Conservation (phyloP, 495 filamentous ascomycete species). For the Parathielavia appendiculata region DNA sequence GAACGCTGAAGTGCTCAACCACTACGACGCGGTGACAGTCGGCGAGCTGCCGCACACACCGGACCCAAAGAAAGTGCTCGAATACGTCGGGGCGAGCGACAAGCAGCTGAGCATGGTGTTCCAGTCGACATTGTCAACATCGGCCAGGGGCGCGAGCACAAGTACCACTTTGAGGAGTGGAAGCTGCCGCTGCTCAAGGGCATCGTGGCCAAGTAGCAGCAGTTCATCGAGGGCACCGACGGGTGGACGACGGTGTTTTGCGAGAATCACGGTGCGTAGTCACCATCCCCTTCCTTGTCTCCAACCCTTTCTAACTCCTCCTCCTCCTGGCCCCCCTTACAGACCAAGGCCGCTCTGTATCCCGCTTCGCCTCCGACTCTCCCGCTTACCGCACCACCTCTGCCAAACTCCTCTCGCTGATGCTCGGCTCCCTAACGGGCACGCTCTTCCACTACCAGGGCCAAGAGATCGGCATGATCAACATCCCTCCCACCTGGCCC, state of each 20-base stretch:
- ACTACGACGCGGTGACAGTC: slow-evolving; percentile 65
- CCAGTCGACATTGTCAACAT: slow-evolving; percentile 61
- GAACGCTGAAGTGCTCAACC: slow-evolving; percentile 53
- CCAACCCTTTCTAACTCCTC: not conserved
- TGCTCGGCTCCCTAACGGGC: slow-evolving; percentile 51
- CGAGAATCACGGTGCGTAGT: slow-evolving; percentile 59
- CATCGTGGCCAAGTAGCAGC: slow-evolving; percentile 60
- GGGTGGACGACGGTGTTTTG: slow-evolving; percentile 69
- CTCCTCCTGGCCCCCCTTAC: not conserved
- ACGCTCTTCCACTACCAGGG: slow-evolving; percentile 74
- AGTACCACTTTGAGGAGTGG: slow-evolving; percentile 35
- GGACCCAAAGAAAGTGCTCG: slow-evolving; percentile 53
- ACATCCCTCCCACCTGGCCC: slow-evolving; percentile 58
- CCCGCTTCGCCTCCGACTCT: slow-evolving; percentile 49
- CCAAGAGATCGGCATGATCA: slow-evolving; percentile 72
- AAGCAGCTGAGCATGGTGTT: slow-evolving; percentile 72
- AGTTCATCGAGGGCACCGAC: slow-evolving; percentile 60
- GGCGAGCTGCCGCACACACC: slow-evolving; percentile 66
- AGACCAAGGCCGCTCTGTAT: slow-evolving; percentile 59
- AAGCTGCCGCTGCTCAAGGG: slow-evolving; percentile 53
- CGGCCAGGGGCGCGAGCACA: slow-evolving; percentile 48
- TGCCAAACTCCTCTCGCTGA: slow-evolving; percentile 54
- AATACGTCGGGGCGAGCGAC: slow-evolving; percentile 52
- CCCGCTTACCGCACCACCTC: slow-evolving; percentile 44
- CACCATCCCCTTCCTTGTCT: not conserved